Evolutionary conservation across 2,329 filamentous ascomycete genomes (phyloP), one percentile per base, ranked within the genome.

Genomic region (Paramyrothecium sp.): DNA sequence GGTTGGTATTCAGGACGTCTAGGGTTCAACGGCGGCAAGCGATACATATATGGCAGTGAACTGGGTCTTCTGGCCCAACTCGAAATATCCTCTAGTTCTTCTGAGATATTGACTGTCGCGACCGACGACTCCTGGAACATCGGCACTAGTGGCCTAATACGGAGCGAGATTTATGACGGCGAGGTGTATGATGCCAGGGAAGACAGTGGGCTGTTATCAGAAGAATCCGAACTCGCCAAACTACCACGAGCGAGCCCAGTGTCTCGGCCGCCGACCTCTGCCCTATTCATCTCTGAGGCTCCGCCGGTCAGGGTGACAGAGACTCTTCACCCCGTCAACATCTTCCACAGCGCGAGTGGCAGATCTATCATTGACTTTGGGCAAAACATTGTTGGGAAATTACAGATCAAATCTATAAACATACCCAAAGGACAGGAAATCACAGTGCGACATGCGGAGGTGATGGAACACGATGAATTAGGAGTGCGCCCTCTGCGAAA

Each of bases 351-450:
- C 0, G 68, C 72, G 0, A 74, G 75, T 0, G 77, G 79, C 1
- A 80, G 79, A 58, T 75, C 69, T 0, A 65, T 83, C 3, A 56
- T 84, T n/a, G 70, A 86, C 59, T 85, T 86, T 64, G 82, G 82
- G 0, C 82, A 86, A 62, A 85, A 86, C 58, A 66, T 86, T 0
- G 82, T 85, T 1, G 84, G 84, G 0, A 74, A 74, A 63, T 57
- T 84, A 1, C 69, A 69, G 2, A 57, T 85, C 7, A 64, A 69
- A 0, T 65, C 78, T 2, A 60, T 30, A 5, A 30, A 30, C 26
- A 4, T 30, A 4, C 70, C 73, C 0, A 65, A 67, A 2, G 77
- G 75, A 1, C 71, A 74, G 1, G 73, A 69, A 4, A 76, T 85
- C 20, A 75, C 71, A 5, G 67, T 87, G 3, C 67, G 67, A 10